Conservation (phyloP, 176 grass and related monocot genomes). For the Musa acuminata region DNA sequence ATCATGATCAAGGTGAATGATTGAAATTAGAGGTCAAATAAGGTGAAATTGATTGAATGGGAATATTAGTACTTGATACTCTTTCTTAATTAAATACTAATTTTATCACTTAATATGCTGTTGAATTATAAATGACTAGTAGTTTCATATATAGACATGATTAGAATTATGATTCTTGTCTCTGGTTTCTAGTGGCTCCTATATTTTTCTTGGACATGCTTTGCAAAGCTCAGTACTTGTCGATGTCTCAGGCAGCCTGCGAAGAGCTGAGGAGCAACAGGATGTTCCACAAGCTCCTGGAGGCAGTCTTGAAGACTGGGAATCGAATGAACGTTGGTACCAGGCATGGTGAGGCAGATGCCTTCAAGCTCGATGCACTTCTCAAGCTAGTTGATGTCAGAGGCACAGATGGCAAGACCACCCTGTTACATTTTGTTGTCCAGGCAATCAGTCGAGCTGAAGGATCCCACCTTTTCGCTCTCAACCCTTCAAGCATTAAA, state of each 20-base stretch:
- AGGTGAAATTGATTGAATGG: too few species aligned
- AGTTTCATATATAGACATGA: too few species aligned
- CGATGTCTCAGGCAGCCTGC: neutral
- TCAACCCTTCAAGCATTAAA: neutral
- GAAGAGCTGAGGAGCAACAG: conserved; percentile 5
- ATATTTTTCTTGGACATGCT: too few species aligned
- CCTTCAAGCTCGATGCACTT: conserved; percentile 7
- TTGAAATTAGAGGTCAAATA: too few species aligned
- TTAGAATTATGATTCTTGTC: too few species aligned
- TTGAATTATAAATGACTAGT: too few species aligned
- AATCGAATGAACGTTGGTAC: conserved; percentile 7
- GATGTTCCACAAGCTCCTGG: conserved; percentile 11
- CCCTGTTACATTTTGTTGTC: conserved; percentile 6
- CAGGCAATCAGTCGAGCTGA: conserved; percentile 6
- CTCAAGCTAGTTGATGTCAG: conserved; percentile 4
- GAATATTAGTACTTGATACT: too few species aligned
- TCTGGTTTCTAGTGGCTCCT: too few species aligned
- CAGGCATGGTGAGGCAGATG: neutral
- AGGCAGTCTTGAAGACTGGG: conserved; percentile 9
- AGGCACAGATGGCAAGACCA: conserved; percentile 9
- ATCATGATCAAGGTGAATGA: too few species aligned
- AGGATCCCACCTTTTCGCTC: neutral
- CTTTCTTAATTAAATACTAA: too few species aligned
- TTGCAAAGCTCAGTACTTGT: too few species aligned
- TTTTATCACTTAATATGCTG: too few species aligned